A percentile compares a stretch with the other conserved stretches of the same genome.
Conservation (phyloP, 2,329 filamentous ascomycete genomes). For the Fusarium annulatum region DNA sequence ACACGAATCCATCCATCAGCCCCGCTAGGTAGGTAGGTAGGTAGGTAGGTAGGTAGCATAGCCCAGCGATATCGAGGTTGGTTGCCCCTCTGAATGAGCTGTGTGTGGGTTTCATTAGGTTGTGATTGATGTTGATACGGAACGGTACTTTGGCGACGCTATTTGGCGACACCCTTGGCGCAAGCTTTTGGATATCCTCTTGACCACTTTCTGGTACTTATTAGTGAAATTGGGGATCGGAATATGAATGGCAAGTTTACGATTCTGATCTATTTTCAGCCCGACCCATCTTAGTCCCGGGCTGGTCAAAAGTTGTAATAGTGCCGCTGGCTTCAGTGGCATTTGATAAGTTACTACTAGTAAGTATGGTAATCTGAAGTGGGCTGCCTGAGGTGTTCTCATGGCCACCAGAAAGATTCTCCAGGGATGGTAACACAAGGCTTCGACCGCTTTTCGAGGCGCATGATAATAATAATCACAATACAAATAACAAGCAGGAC, state of each 20-base stretch:
- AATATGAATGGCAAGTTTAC: neutral
- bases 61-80: conserved; percentile 18
- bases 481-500: conserved; percentile 32
- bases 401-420: conserved; percentile 3
- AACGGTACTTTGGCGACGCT: conserved; percentile 9
- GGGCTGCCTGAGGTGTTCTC: neutral
- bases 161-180: conserved; percentile 1
- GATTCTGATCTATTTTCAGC: conserved; percentile 1
- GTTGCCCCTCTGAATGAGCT: conserved; percentile 11
- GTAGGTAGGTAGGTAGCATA: neutral
- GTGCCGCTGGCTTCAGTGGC: neutral
- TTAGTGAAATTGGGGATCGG: neutral
- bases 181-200: neutral
- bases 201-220: neutral
- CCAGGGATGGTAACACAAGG: conserved; percentile 39
- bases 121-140: conserved; percentile 11
- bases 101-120: conserved; percentile 3
- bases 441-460: conserved; percentile 42
- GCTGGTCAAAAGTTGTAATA: neutral
- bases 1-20: conserved; percentile 5
- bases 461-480: conserved; percentile 38
- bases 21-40: conserved; percentile 2
- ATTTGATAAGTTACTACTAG: neutral
- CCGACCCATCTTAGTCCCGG: neutral
- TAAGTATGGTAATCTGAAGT: neutral